Evolutionary conservation across 805 yeast species (phyloP).

Genomic region (Zygoascus biomembranicola): DNA sequence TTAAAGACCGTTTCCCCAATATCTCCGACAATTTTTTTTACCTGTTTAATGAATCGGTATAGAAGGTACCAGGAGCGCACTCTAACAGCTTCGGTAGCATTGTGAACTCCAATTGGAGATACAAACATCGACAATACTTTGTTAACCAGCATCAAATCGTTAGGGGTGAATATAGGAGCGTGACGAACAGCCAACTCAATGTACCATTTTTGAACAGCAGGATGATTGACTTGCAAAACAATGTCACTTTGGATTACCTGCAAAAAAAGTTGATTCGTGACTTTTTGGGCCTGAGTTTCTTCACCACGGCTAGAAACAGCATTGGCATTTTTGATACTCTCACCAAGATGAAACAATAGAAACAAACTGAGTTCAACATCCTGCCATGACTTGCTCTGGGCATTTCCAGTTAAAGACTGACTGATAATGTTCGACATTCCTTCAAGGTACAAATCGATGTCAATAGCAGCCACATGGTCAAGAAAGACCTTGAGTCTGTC

Average conservation of each 20-base stretch:
- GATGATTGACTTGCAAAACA: slow-evolving; percentile 50
- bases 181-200: slow-evolving; percentile 84
- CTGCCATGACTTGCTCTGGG: slow-evolving; percentile 50
- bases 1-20: slow-evolving; percentile 49
- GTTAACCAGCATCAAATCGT: slow-evolving; percentile 39
- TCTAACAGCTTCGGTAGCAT: slow-evolving; percentile 62
- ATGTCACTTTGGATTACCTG: slow-evolving; percentile 42
- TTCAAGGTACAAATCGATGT: slow-evolving; percentile 53
- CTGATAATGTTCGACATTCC: slow-evolving; percentile 54
- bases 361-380: slow-evolving; percentile 77
- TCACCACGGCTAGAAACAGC: slow-evolving; percentile 55
- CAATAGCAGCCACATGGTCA: slow-evolving; percentile 63
- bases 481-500: slow-evolving; percentile 67
- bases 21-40: slow-evolving; percentile 54
- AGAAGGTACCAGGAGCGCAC: slow-evolving; percentile 87
- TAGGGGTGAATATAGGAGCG: slow-evolving; percentile 46
- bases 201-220: slow-evolving; percentile 70
- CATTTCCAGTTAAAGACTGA: slow-evolving; percentile 33
- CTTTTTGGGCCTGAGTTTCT: slow-evolving; percentile 54
- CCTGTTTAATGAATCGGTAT: slow-evolving; percentile 68
- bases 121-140: slow-evolving; percentile 66
- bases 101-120: slow-evolving; percentile 75
- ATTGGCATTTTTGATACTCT: slow-evolving; percentile 68
- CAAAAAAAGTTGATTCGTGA: slow-evolving; percentile 52
- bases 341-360: slow-evolving; percentile 73